Base-by-base conservation (phyloP, 768 basidiomycete genomes). In the Rhizopogon vesiculosus region DNA sequence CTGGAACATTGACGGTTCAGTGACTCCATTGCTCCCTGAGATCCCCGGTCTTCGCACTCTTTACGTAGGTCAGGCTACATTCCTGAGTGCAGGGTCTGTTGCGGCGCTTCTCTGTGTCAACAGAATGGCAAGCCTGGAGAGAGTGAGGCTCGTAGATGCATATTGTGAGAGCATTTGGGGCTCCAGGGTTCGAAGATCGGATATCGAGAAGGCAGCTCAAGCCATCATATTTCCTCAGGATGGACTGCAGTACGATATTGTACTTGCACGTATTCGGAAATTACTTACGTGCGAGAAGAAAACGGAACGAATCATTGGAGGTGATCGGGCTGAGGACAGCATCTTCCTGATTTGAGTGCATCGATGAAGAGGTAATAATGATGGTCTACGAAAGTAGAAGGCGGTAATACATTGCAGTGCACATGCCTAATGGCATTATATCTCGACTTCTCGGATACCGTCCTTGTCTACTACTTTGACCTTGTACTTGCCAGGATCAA, bases 401-500 rank as follows among this genome's bases (percentile, higher is more conserved):
- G 35, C 33, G 31, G 12, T 35, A 13, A 25, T 51, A 35, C 46
- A 54, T 25, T 25, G 25, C 31, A 10, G 35, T 45, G 19, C 45
- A 49, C 33, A 49, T 49, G 31, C 31, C 19, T n/a, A 29, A 6
- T 15, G 19, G n/a, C 13, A 49, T 64, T 75, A 89, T 61, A 96
- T 65, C 64, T 91, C 85, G 54, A 95, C 74, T 62, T 90, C 88
- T 53, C 92, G 80, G 25, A 91, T 78, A 50, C 95, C 95, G 66
- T 95, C 89, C 73, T 87, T 93, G 74, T 97, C 93, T 33, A 97
- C 91, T 12, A 97, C 76, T 69, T 93, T 93, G 61, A 95, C 86
- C 69, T 87, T 92, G 76, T 91, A 96, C 62, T 77, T 85, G 42
- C 84, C 87, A 1, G 89, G 85, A 59, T 83, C 83, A 56, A 96